phyloP scores from a whole-genome alignment of 176 grass and related monocot species.

The Dendrocalamus sinicus region DNA sequence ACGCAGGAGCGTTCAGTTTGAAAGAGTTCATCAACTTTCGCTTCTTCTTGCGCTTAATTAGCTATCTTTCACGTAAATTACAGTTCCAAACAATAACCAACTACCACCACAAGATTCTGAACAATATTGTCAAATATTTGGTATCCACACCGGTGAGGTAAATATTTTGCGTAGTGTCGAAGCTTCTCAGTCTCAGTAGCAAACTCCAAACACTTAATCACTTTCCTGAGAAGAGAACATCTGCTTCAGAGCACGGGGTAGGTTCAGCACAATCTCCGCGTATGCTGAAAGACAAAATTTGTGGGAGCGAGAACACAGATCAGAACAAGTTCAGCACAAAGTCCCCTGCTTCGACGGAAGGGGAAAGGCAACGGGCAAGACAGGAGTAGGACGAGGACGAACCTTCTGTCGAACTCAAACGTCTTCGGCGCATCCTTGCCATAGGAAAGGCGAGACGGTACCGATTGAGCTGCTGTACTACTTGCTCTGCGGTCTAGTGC shows the following conservation, averaged over 20 bases:
- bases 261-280: conserved; percentile 86
- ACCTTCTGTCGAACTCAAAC: conserved; percentile 87
- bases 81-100: not conserved
- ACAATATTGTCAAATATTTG: conserved; percentile 19
- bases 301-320: not conserved
- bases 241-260: conserved; percentile 73
- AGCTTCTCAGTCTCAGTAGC: not conserved
- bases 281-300: conserved; percentile 58
- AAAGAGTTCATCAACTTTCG: too few species aligned
- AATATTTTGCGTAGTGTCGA: not conserved
- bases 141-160: conserved; percentile 9
- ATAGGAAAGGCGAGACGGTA: conserved; percentile 74
- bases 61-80: not conserved
- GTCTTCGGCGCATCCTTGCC: conserved; percentile 81
- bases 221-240: conserved; percentile 54
- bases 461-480: conserved; percentile 37
- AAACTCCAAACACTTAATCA: conserved; percentile 44
- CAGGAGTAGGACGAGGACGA: not conserved
- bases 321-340: conserved; percentile 25
- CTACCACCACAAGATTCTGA: not conserved
- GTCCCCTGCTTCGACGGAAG: not conserved
- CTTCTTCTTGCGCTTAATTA: not conserved
- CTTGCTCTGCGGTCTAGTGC: conserved; percentile 46
- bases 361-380: not conserved
- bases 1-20: too few species aligned